Evolutionary conservation across 495 filamentous ascomycete species (phyloP).

Genomic region (Glarea lozoyensis): DNA sequence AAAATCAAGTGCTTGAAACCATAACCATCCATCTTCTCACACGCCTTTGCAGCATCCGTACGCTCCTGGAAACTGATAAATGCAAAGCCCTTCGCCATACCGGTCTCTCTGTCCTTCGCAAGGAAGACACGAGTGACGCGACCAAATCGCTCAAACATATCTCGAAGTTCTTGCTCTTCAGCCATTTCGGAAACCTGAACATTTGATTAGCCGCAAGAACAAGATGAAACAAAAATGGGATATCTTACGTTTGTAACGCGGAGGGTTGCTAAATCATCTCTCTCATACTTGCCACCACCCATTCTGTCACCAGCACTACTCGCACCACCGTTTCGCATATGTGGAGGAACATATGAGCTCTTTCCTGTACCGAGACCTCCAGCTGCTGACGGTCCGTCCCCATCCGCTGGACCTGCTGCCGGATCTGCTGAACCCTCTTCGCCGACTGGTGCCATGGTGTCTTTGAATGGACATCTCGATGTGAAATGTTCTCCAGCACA

Average conservation of each 20-base stretch:
- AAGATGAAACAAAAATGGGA: not conserved
- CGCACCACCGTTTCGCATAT: slow-evolving; percentile 64
- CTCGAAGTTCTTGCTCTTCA: slow-evolving; percentile 86
- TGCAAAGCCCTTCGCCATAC: slow-evolving; percentile 91
- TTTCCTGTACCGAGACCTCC: slow-evolving; percentile 58
- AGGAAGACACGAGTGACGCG: slow-evolving; percentile 95
- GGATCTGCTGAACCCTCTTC: slow-evolving; percentile 41
- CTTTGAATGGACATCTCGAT: slow-evolving; percentile 70
- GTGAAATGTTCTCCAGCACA: slow-evolving; percentile 99
- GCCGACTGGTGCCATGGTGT: slow-evolving; percentile 52
- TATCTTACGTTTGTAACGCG: slow-evolving; percentile 81
- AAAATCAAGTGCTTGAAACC: slow-evolving; percentile 87
- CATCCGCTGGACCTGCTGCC: slow-evolving; percentile 38
- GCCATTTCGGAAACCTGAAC: slow-evolving; percentile 87
- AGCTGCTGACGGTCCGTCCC: slow-evolving; percentile 16
- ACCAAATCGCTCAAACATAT: slow-evolving; percentile 96
- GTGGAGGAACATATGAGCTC: slow-evolving; percentile 84
- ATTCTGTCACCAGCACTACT: slow-evolving; percentile 68
- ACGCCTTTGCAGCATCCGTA: slow-evolving; percentile 79
- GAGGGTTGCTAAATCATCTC: slow-evolving; percentile 92
- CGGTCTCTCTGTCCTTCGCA: slow-evolving; percentile 93
- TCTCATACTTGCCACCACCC: slow-evolving; percentile 80
- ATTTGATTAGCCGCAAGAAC: slow-evolving; percentile 1
- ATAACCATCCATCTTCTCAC: slow-evolving; percentile 96
- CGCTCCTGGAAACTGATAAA: slow-evolving; percentile 95